These are phyloP conservation scores for Hymenoscyphus linearis DNA, from an alignment of 2,329 filamentous ascomycete species.

Conservation along the genomic window DNA sequence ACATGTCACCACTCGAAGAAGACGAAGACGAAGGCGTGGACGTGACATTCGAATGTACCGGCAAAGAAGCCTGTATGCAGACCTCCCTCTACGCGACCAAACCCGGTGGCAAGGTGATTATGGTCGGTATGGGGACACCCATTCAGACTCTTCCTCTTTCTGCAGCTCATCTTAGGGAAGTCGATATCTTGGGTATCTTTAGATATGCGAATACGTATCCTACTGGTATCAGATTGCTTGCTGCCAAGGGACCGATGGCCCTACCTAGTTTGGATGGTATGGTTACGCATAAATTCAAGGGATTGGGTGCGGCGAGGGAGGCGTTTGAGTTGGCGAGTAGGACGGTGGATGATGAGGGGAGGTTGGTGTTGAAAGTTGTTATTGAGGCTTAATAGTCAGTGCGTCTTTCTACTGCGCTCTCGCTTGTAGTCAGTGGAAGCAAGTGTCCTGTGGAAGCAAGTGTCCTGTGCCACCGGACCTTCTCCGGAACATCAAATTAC, in stretches of 20 bases:
- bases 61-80: slow-evolving; percentile 70
- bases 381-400: slow-evolving; percentile 52
- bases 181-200: slow-evolving; percentile 75
- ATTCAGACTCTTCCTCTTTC: slow-evolving; percentile 70
- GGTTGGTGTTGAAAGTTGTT: slow-evolving; percentile 68
- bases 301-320: slow-evolving; percentile 53
- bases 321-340: slow-evolving; percentile 68
- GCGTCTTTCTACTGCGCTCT: neutral
- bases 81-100: slow-evolving; percentile 67
- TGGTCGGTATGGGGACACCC: slow-evolving; percentile 76
- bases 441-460: too few species aligned
- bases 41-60: slow-evolving; percentile 70
- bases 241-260: slow-evolving; percentile 39
- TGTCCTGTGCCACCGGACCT: too few species aligned
- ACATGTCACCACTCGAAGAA: slow-evolving; percentile 33
- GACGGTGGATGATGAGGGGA: slow-evolving; percentile 62
- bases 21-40: slow-evolving; percentile 62
- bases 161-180: slow-evolving; percentile 66
- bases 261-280: slow-evolving; percentile 63
- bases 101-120: slow-evolving; percentile 66
- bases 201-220: slow-evolving; percentile 72
- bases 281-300: slow-evolving; percentile 68
- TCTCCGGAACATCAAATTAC: too few species aligned
- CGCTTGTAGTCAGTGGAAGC: too few species aligned
- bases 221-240: slow-evolving; percentile 59